Percentiles rank a stretch among this genome's conserved stretches.
Conservation (phyloP, 352 stramenopile species). For the Globisporangium uncinulatum region DNA sequence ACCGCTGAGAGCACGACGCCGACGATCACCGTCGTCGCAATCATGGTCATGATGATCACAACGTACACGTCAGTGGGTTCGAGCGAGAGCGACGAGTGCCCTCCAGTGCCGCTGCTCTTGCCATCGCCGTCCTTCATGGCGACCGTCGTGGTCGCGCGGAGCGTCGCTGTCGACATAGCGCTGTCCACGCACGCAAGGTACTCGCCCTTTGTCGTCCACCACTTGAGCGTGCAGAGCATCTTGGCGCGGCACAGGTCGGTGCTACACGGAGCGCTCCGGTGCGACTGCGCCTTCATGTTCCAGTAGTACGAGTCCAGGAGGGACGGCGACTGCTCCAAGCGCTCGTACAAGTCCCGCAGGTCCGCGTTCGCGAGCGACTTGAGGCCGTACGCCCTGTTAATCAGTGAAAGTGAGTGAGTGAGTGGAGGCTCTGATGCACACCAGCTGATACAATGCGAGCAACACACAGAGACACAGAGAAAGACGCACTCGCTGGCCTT, state of each 20-base stretch:
- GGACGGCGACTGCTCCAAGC: constrained; percentile 35
- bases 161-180: neutral
- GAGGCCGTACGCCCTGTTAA: constrained; percentile 40
- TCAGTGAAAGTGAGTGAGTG: too few relatives aligned
- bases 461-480: neutral
- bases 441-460: neutral
- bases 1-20: constrained; percentile 1
- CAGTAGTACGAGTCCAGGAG: constrained; percentile 70
- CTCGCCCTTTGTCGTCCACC: constrained; percentile 66
- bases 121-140: neutral
- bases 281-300: constrained; percentile 73
- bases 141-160: neutral
- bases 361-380: constrained; percentile 33
- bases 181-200: constrained; percentile 54
- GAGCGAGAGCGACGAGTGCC: neutral
- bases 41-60: constrained; percentile 1
- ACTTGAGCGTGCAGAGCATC: constrained; percentile 64
- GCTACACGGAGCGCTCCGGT: constrained; percentile 33
- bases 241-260: constrained; percentile 38
- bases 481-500: constrained; percentile 23
- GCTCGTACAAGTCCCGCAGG: constrained; percentile 39
- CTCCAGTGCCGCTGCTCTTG: neutral
- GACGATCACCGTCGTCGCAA: constrained; percentile 1
- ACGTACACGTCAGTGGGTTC: neutral
- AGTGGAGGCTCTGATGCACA: too few relatives aligned